Evolutionary conservation across 495 filamentous ascomycete genomes (phyloP), one percentile per base, ranked within the genome.

Genomic region (Aspergillus heteromorphus): DNA sequence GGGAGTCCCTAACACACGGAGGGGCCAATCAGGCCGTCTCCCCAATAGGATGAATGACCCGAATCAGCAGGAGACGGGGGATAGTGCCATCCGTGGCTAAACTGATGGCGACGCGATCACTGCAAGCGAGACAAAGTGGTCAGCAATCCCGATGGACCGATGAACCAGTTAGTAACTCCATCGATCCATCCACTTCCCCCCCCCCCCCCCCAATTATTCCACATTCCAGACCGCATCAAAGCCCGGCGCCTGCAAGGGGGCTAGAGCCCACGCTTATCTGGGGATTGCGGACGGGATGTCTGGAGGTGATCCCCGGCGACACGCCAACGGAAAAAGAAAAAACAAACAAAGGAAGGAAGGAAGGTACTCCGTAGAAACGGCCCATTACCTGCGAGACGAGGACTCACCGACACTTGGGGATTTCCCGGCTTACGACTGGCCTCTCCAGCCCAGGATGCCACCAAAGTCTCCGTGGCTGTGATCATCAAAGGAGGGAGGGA

Each of bases 401-500:
- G 17, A 16, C 50, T 53, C 50, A 53, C 50, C 50, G 50, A 53
- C 50, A 30, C 20, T 53, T 53, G 8, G 40, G 21, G 17, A n/a
- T 18, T 36, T 34, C 23, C 21, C 47, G 27, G 47, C 30, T 49
- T 49, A 34, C 30, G 30, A 34, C 30, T 45, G 40, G 16, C 41
- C 41, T 45, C 50, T 7, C 14, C 30, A 13, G 30, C 9, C 6
- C 30, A 34, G 30, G 30, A 34, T 34, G 30, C 30, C 14, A 34
- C 9, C 30, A n/a, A n/a, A n/a, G n/a, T n/a, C n/a, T 30, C 5
- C 29, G 5, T 30, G 10, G 6, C 14, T 10, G 30, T 34, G 30
- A 34, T 2, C 9, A 8, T 34, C 30, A 10, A 13, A 13, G 14
- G 30, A 1, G 30, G 30, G 30, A 34, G 30, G 7, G 30, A 2